A percentile compares a stretch with the other conserved stretches of the same genome.
phyloP scores from a whole-genome alignment of 2,329 filamentous ascomycete species.

The Septoria petroselini region DNA sequence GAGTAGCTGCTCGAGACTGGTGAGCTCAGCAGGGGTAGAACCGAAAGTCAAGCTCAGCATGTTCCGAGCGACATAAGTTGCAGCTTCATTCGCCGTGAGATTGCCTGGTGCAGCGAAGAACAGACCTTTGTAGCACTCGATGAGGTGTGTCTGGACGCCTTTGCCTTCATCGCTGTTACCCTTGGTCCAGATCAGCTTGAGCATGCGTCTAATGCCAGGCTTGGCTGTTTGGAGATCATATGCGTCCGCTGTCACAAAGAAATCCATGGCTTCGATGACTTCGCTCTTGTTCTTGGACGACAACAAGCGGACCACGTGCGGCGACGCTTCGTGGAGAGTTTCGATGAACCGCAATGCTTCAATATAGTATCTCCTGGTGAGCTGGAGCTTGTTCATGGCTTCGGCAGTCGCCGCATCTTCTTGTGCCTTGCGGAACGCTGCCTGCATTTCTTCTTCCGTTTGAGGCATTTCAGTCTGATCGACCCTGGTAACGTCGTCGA shows the following conservation, averaged over 20 bases:
- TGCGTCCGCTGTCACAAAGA: slow-evolving; percentile 90
- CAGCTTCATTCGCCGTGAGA: slow-evolving; percentile 83
- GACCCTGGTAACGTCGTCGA: slow-evolving; percentile 85
- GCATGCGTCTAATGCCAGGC: slow-evolving; percentile 87
- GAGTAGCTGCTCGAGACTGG: slow-evolving; percentile 88
- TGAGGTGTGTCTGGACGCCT: slow-evolving; percentile 91
- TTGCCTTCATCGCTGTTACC: slow-evolving; percentile 99
- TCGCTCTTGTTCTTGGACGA: slow-evolving; percentile 97
- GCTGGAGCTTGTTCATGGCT: slow-evolving; percentile 78
- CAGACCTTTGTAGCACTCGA: slow-evolving; percentile 91
- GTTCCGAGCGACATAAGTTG: slow-evolving; percentile 93
- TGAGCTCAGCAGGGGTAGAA: slow-evolving; percentile 89
- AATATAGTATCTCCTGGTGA: slow-evolving; percentile 87
- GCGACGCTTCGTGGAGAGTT: slow-evolving; percentile 78
- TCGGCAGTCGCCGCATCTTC: slow-evolving; percentile 87
- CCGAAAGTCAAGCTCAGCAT: slow-evolving; percentile 99
- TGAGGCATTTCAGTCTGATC: slow-evolving; percentile 64
- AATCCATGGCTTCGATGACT: slow-evolving; percentile 98
- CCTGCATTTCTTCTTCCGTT: slow-evolving; percentile 75
- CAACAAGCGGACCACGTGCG: slow-evolving; percentile 78
- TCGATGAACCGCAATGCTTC: slow-evolving; percentile 93
- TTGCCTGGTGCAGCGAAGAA: slow-evolving; percentile 94
- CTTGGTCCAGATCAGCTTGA: slow-evolving; percentile 98
- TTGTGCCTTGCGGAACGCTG: slow-evolving; percentile 71
- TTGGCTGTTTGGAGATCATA: slow-evolving; percentile 96